Conservation (phyloP, 192 early-diverging fungal species). For the Mortierella antarctica region DNA sequence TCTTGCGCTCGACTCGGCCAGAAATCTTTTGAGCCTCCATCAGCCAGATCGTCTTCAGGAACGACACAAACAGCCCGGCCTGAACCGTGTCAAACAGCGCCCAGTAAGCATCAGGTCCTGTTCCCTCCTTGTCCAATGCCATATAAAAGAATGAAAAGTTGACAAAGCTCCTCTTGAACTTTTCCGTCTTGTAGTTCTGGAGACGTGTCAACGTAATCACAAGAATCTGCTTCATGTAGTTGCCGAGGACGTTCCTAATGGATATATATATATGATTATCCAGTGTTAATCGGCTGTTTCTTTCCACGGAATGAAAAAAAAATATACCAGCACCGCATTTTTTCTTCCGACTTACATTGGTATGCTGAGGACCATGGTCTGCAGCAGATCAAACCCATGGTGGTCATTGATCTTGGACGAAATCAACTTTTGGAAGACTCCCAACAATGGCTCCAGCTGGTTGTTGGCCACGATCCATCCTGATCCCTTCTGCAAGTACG, state of each 20-base stretch:
- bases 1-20: conserved; percentile 69
- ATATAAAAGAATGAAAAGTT: conserved; percentile 75
- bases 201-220: conserved; percentile 58
- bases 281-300: neutral
- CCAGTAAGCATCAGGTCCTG: conserved; percentile 64
- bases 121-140: conserved; percentile 68
- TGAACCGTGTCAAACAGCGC: conserved; percentile 41
- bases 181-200: conserved; percentile 69
- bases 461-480: conserved; percentile 73
- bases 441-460: conserved; percentile 86
- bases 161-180: conserved; percentile 74
- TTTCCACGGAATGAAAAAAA: conserved; percentile 29
- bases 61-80: conserved; percentile 69
- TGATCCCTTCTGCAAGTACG: conserved; percentile 84
- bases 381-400: conserved; percentile 85
- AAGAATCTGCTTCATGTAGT: conserved; percentile 62
- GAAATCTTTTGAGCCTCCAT: conserved; percentile 70
- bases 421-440: conserved; percentile 94
- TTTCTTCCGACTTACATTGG: conserved; percentile 72
- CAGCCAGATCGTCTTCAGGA: conserved; percentile 73
- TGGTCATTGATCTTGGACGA: conserved; percentile 87
- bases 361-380: conserved; percentile 79
- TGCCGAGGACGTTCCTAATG: conserved; percentile 52
- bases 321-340: conserved; percentile 43
- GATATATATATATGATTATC: conserved; percentile 27